These are phyloP conservation scores for Populus hybrid DNA, from an alignment of 441 rosid species.

Conservation along the genomic window DNA sequence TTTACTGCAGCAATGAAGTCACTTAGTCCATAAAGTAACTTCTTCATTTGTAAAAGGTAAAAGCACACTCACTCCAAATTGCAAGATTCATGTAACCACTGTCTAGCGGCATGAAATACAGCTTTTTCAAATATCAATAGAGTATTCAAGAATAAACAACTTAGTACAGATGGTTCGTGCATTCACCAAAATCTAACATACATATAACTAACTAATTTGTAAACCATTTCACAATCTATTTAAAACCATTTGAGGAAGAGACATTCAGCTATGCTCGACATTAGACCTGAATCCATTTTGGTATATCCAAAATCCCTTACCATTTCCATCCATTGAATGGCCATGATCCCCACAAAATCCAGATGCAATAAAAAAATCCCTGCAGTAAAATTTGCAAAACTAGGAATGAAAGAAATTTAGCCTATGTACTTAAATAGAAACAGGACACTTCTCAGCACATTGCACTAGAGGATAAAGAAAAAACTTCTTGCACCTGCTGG, in stretches of 20 bases:
- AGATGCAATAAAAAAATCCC: slow-evolving; percentile 24
- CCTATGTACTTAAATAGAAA: neutral
- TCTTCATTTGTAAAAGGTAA: neutral
- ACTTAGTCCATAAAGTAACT: neutral
- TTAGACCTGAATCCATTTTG: neutral
- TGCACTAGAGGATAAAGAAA: neutral
- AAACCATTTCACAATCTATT: neutral
- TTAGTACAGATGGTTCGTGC: neutral
- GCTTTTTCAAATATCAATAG: neutral
- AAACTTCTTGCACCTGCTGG: slow-evolving; percentile 49
- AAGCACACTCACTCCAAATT: neutral
- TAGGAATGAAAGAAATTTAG: neutral
- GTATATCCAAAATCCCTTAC: slow-evolving; percentile 28
- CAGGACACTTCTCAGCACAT: neutral
- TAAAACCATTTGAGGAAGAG: neutral
- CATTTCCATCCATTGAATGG: slow-evolving; percentile 48
- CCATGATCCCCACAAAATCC: slow-evolving; percentile 51
- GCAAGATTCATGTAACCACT: neutral
- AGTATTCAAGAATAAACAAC: neutral
- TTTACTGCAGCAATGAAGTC: neutral
- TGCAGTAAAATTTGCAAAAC: neutral
- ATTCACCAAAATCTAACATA: neutral
- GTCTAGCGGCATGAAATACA: neutral
- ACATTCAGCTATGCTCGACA: neutral
- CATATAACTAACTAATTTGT: neutral